Conservation (phyloP, 768 basidiomycete genomes). For the Macrolepiota fuliginosa region DNA sequence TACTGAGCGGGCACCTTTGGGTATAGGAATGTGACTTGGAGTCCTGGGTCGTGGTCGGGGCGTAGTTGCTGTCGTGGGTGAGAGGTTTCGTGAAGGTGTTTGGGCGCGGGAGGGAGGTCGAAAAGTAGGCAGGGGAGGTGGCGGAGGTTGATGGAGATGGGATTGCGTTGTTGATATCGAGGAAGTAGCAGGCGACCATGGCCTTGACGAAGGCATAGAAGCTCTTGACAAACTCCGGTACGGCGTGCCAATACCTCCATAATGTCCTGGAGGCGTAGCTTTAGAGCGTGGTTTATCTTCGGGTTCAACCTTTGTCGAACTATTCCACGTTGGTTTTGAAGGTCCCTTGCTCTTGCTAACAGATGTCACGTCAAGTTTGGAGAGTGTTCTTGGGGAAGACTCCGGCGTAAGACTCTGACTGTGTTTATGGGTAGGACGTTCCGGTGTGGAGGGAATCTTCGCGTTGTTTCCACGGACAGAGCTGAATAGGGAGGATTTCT, state of each 20-base stretch:
- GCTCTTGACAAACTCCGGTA: slow-evolving; percentile 67
- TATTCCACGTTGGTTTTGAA: slow-evolving; percentile 68
- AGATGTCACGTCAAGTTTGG: slow-evolving; percentile 21
- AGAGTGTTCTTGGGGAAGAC: slow-evolving; percentile 51
- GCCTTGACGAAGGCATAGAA: slow-evolving; percentile 75
- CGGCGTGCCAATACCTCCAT: slow-evolving; percentile 41
- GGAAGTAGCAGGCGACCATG: slow-evolving; percentile 76
- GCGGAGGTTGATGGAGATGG: slow-evolving; percentile 26
- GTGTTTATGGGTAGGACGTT: slow-evolving; percentile 63
- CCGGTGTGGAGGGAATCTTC: slow-evolving; percentile 46
- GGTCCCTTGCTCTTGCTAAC: slow-evolving; percentile 10
- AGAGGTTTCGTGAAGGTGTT: slow-evolving; percentile 47
- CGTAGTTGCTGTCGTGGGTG: slow-evolving; percentile 30
- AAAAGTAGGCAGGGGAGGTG: slow-evolving; percentile 20
- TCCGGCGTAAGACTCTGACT: slow-evolving; percentile 72
- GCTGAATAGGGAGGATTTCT: slow-evolving; percentile 62
- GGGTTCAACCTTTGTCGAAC: slow-evolving; percentile 70
- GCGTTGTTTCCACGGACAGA: slow-evolving; percentile 36
- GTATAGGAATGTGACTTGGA: slow-evolving; percentile 76
- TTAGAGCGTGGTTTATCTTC: slow-evolving; percentile 50
- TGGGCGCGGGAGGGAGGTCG: slow-evolving; percentile 59
- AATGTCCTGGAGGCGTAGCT: slow-evolving; percentile 43
- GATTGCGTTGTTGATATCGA: slow-evolving; percentile 70
- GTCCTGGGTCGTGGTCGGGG: slow-evolving; percentile 77
- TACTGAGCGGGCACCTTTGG: slow-evolving; percentile 50